Conservation (phyloP, 2,329 filamentous ascomycete genomes). For the Alternaria gansuensis region DNA sequence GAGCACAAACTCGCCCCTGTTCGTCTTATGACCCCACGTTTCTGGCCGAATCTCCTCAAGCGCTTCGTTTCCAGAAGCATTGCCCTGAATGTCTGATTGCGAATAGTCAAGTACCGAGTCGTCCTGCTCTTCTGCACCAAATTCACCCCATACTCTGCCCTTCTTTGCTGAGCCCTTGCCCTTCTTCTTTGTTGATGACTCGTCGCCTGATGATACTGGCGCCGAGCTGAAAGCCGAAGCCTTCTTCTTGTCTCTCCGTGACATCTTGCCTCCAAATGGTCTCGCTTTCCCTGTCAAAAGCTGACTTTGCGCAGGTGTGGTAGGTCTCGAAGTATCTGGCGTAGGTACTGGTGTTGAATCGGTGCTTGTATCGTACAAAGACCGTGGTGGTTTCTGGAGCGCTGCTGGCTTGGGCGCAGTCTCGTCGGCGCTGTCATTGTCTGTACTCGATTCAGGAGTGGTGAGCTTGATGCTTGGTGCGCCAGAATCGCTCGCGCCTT, state of each 20-base stretch:
- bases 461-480: slow-evolving; percentile 53
- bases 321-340: slow-evolving; percentile 79
- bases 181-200: slow-evolving; percentile 67
- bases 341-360: slow-evolving; percentile 75
- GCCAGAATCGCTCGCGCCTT: slow-evolving; percentile 60
- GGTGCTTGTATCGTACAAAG: slow-evolving; percentile 62
- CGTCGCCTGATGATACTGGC: slow-evolving; percentile 83
- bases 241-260: slow-evolving; percentile 79
- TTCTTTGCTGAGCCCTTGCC: slow-evolving; percentile 75
- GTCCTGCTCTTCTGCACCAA: slow-evolving; percentile 86
- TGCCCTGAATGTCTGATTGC: slow-evolving; percentile 63
- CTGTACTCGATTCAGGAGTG: slow-evolving; percentile 61
- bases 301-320: slow-evolving; percentile 74
- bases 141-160: slow-evolving; percentile 89
- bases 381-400: slow-evolving; percentile 56
- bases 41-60: slow-evolving; percentile 79
- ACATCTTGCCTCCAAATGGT: slow-evolving; percentile 74
- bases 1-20: slow-evolving; percentile 90
- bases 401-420: slow-evolving; percentile 63
- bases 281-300: slow-evolving; percentile 77
- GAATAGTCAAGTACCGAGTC: slow-evolving; percentile 89
- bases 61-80: slow-evolving; percentile 62
- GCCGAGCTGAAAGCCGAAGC: slow-evolving; percentile 63
- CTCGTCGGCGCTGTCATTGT: slow-evolving; percentile 60
- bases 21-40: slow-evolving; percentile 84